Base-by-base conservation (phyloP, 192 early-diverging fungal genomes). In the Rhizophagus clarus region DNA sequence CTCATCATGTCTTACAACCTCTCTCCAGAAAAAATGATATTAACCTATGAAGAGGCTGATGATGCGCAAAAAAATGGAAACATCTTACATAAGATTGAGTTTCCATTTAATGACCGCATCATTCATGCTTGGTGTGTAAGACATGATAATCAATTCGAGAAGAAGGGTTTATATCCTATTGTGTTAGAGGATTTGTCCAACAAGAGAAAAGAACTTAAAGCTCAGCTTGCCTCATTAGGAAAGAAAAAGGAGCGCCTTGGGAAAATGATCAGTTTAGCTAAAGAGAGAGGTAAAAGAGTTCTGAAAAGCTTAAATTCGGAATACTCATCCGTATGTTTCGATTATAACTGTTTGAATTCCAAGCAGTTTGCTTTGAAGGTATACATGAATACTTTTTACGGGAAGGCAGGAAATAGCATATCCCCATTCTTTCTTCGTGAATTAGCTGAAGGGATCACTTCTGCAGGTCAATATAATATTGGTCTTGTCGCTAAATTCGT, bases 381-480 rank as follows among this genome's bases (percentile, higher is more conserved):
- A 9, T 70, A 29, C 28, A 70, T 70, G 68, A 70, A 70, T 1
- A 70, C 68, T 15, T 69, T 69, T 69, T 70, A 70, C 1, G 68
- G 32, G 20, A 1, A 70, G 28, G 68, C 68, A 11, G 68, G 68
- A 20, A 70, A 70, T 26, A 26, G 6, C 0, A 5, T 7, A 17
- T 73, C n/a, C n/a, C n/a, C n/a, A n/a, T n/a, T n/a, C n/a, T n/a
- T n/a, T n/a, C n/a, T n/a, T n/a, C n/a, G n/a, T n/a, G n/a, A n/a
- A n/a, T n/a, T n/a, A n/a, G n/a, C n/a, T n/a, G n/a, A n/a, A n/a
- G n/a, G n/a, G n/a, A n/a, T n/a, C n/a, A n/a, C n/a, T n/a, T n/a
- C n/a, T n/a, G n/a, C n/a, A n/a, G n/a, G n/a, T n/a, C n/a, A n/a
- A n/a, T n/a, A n/a, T n/a, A 70, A 70, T 70, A 8, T 70, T 34